Evolutionary conservation across 331 rosid genomes (phyloP).

Genomic region (Pyracantha coccinea): DNA sequence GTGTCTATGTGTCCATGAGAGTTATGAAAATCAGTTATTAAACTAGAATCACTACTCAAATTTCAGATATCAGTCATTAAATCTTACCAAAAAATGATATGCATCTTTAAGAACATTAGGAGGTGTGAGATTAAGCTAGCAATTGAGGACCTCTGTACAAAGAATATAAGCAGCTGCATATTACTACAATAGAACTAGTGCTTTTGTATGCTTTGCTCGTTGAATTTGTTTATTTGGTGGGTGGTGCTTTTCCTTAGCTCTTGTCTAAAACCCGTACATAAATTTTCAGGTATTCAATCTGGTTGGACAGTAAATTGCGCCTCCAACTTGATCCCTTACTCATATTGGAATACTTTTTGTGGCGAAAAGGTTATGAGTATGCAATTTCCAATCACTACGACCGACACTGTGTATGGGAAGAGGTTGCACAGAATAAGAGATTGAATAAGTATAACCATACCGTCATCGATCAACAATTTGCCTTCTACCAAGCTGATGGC

Average conservation of each 20-base stretch:
- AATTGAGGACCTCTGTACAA: background rate
- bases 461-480: slow-evolving; percentile 69
- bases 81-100: background rate
- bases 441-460: slow-evolving; percentile 85
- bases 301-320: slow-evolving; percentile 94
- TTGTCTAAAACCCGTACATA: background rate
- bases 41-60: background rate
- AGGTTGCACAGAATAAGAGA: slow-evolving; percentile 76
- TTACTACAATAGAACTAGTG: background rate
- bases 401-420: slow-evolving; percentile 94
- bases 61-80: background rate
- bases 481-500: slow-evolving; percentile 84
- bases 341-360: slow-evolving; percentile 82
- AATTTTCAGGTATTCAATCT: slow-evolving; percentile 72
- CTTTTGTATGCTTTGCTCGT: background rate
- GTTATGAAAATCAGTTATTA: background rate
- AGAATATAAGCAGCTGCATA: background rate
- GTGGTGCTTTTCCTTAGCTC: background rate
- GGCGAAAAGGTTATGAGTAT: slow-evolving; percentile 86
- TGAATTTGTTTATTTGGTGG: background rate
- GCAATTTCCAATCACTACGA: slow-evolving; percentile 88
- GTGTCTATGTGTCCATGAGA: background rate
- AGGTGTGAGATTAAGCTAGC: background rate
- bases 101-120: background rate
- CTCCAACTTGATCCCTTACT: slow-evolving; percentile 86